A percentile compares a stretch with the other conserved stretches of the same genome.
phyloP scores from a whole-genome alignment of 23 red algal genomes.

The Gracilaria domingensis region DNA sequence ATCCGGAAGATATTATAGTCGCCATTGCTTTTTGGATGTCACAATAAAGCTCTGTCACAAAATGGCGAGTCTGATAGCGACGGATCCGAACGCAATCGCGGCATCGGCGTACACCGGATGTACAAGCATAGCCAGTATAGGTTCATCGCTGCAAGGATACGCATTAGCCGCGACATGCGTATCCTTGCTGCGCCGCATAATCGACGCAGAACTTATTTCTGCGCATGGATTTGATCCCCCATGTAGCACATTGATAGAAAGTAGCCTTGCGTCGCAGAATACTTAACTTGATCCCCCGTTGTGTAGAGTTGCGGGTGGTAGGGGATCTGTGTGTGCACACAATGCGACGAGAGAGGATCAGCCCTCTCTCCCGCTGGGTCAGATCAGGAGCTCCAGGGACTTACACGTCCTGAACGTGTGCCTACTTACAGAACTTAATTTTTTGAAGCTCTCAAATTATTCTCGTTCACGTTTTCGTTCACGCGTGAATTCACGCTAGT shows the following conservation, averaged over 20 bases:
- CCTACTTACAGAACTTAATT: not conserved
- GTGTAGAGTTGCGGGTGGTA: not conserved
- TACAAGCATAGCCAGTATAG: too few species aligned
- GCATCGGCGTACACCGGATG: too few species aligned
- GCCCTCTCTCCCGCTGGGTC: not conserved
- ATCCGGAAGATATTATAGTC: not conserved
- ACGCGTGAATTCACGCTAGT: not conserved
- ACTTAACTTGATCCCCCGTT: not conserved
- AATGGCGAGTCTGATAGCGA: too few species aligned
- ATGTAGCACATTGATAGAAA: not conserved
- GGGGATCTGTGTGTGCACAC: not conserved
- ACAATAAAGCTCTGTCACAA: not conserved
- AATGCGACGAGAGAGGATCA: not conserved
- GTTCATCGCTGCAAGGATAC: too few species aligned
- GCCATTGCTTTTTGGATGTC: not conserved
- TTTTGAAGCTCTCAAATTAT: not conserved
- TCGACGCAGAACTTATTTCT: too few species aligned
- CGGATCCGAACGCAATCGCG: too few species aligned
- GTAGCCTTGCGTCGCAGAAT: not conserved
- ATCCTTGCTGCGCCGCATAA: too few species aligned
- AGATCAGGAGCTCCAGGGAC: not conserved
- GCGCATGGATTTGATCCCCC: too few species aligned
- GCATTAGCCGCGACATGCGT: too few species aligned
- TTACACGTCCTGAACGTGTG: not conserved
- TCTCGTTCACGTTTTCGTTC: not conserved